Evolutionary conservation across 73 alveolate species (phyloP), one percentile per base, ranked within the genome.

Genomic region (Chromera velia): DNA sequence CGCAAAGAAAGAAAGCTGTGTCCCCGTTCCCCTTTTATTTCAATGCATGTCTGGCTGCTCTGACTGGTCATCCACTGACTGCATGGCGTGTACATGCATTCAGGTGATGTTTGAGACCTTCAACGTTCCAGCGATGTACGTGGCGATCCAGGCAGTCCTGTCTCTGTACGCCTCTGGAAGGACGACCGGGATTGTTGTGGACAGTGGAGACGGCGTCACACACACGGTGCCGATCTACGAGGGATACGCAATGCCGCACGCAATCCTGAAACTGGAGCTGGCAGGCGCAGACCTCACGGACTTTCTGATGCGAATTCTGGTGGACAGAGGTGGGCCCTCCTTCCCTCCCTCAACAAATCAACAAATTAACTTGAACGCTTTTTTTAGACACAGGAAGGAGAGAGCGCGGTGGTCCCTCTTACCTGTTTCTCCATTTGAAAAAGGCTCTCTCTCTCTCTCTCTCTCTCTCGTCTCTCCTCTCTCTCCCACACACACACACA

Each of bases 191-290:
- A 85, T 95, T 31, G 97, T 95, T 26, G 70, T 95, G 28, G 99
- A 96, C 89, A 92, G 97, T 34, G 99, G 99, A 22, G 99, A 95
- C 34, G 98, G 99, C 55, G 94, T 93, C 64, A 87, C 97, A 74
- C 96, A 96, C 90, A 93, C 95, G n/a, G 98, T 96, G 67, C 98
- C 99, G 34, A 92, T 96, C 88, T 96, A 91, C 84, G 99, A 96
- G 93, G 98, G 95, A 68, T 93, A 95, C 77, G 88, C 96, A 17
- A 74, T 95, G 32, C 98, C 98, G 24, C 96, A 94, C 76, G 96
- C 96, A 75, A 81, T 91, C 74, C 91, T 83, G 83, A 90, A 96
- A 76, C 75, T 90, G 74, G 95, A 93, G 74, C 63, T 95, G 55
- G 98, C 98, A 26, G 99, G 99, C 45, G 89, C 91, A 64, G 97